Evolutionary conservation across 2,329 filamentous ascomycete species (phyloP), one percentile per base, ranked within the genome.

Genomic region (Pseudogymnoascus sp.): DNA sequence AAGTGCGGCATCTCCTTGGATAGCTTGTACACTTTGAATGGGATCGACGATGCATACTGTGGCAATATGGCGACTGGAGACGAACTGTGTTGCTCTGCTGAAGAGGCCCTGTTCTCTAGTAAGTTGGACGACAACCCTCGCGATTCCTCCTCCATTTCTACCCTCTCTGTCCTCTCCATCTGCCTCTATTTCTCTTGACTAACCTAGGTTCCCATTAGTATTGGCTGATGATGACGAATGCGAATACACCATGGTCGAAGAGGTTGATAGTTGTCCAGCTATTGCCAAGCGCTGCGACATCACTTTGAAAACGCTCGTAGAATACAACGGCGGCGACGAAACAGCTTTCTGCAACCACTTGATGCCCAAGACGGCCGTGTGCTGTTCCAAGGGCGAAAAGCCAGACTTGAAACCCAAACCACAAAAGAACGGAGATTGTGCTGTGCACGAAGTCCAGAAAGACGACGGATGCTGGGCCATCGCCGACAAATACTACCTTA

Each of bases 331-430:
- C 7, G 63, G 26, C 2, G 33, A 35, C 33, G 63, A 29, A 2
- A 31, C 62, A 1, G 62, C 64, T 29, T 68, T 77, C 1, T 78
- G 76, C 62, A 66, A 69, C 3, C 71, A 65, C 0, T 70, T 82
- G 0, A 63, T 62, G 6, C 68, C 70, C 17, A 26, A 46, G 23
- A 26, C 17, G 6, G 17, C 17, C 17, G 42, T 46, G 17, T 46
- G 42, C 42, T 46, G 42, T 26, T 46, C 42, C 3, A 19, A 19
- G 17, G 42, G 42, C 17, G 23, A 19, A 26, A 46, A 19, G 15
- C 42, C 42, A 19, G 42, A 46, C 42, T 19, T 46, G 10, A 21
- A 37, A 38, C 31, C 59, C 15, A 1, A 37, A 35, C 59, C 38
- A 33, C 64, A 73, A 15, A n/a, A 68, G 0, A 68, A 76, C 69